phyloP scores from a whole-genome alignment of 2,329 filamentous ascomycete species.

The Sphaerostilbella broomeana region DNA sequence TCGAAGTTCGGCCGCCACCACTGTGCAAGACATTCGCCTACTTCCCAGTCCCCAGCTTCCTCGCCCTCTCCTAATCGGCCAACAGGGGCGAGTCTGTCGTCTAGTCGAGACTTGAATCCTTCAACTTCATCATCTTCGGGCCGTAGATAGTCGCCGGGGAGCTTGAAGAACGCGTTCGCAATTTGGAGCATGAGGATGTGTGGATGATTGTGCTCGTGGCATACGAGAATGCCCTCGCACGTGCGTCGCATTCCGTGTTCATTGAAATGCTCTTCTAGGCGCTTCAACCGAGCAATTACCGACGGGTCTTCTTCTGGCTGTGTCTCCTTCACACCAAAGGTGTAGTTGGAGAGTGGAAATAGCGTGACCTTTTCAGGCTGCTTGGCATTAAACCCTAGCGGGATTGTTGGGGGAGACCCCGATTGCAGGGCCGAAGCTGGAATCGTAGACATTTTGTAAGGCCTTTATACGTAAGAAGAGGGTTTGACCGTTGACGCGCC shows the following conservation, averaged over 20 bases:
- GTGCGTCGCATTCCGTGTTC: slow-evolving; percentile 94
- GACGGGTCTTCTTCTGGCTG: slow-evolving; percentile 97
- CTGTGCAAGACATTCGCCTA: slow-evolving; percentile 90
- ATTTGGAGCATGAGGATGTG: slow-evolving; percentile 99
- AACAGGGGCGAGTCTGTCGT: slow-evolving; percentile 90
- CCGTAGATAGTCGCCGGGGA: slow-evolving; percentile 90
- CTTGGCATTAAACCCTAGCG: slow-evolving; percentile 78
- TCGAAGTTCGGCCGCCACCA: slow-evolving; percentile 99
- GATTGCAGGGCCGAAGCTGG: slow-evolving; percentile 70
- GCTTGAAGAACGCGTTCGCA: slow-evolving; percentile 98
- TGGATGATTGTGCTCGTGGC: slow-evolving; percentile 98
- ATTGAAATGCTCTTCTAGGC: slow-evolving; percentile 91
- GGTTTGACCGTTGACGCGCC: no score
- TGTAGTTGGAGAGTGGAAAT: slow-evolving; percentile 96
- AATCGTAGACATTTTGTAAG: slow-evolving; percentile 81
- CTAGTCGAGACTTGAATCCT: slow-evolving; percentile 89
- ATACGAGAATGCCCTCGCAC: slow-evolving; percentile 93
- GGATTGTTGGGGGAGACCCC: slow-evolving; percentile 69
- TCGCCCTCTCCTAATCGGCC: slow-evolving; percentile 79
- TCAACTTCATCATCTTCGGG: slow-evolving; percentile 85
- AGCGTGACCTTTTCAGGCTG: slow-evolving; percentile 86
- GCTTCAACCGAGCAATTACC: slow-evolving; percentile 83
- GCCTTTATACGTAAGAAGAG: no score
- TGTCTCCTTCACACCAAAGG: slow-evolving; percentile 95
- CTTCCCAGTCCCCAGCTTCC: slow-evolving; percentile 80